Conservation (phyloP, 176 grass and related monocot species). For the Cenchrus purpureus region DNA sequence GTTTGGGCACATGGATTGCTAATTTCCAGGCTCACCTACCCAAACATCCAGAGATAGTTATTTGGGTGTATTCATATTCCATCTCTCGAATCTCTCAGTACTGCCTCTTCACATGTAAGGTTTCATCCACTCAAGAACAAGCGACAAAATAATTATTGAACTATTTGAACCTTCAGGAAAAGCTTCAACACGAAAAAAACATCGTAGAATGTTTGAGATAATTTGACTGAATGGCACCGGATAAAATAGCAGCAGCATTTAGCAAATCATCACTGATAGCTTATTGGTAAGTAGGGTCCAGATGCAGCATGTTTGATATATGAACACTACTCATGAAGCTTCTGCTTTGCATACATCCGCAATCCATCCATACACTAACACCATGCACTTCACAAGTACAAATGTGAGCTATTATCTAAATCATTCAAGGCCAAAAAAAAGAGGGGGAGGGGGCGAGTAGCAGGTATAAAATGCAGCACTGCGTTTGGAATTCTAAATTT, state of each 20-base stretch:
- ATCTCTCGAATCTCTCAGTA: neutral
- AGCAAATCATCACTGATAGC: conserved; percentile 19
- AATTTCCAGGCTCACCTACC: neutral
- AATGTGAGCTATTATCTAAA: neutral
- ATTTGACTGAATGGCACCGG: neutral
- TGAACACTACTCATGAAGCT: neutral
- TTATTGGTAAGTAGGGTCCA: neutral
- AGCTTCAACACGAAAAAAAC: neutral
- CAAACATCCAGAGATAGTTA: neutral
- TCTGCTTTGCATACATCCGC: neutral
- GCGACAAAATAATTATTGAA: neutral
- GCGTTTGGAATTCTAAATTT: neutral
- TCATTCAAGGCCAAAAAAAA: neutral
- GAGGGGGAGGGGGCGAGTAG: neutral
- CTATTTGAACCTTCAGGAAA: conserved; percentile 14
- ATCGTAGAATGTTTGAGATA: neutral
- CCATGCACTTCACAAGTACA: neutral
- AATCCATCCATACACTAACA: conserved; percentile 5
- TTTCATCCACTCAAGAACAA: neutral
- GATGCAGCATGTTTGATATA: conserved; percentile 10
- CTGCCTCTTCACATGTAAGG: neutral
- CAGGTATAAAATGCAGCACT: neutral
- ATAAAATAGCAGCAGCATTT: neutral
- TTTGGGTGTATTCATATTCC: neutral
- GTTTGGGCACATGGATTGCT: neutral